Percentiles rank a stretch among this genome's conserved stretches.
These are phyloP conservation scores for Chamaenerion angustifolium DNA, from an alignment of 345 rosid genomes.

Conservation along the genomic window DNA sequence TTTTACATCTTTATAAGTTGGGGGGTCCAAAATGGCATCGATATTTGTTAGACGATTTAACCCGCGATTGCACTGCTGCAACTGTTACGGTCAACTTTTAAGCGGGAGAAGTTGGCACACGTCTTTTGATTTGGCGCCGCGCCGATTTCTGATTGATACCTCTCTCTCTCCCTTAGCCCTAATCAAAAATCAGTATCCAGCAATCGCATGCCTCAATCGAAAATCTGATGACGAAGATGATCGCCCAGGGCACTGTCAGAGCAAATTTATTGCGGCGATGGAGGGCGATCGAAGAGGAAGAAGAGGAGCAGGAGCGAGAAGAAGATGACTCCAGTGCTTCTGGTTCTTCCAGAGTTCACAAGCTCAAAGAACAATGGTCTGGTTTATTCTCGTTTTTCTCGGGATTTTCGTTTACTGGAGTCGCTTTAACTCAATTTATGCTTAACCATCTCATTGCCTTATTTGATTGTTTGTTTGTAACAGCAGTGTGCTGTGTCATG, in stretches of 20 bases:
- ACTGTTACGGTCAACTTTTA: too few species aligned
- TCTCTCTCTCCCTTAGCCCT: background rate
- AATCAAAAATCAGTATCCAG: background rate
- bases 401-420: background rate
- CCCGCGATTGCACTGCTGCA: too few species aligned
- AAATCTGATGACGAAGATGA: slow-evolving; percentile 22
- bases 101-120: too few species aligned
- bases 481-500: too few species aligned
- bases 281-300: slow-evolving; percentile 74
- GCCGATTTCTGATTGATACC: too few species aligned
- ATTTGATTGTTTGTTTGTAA: too few species aligned
- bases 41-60: too few species aligned
- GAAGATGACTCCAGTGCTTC: slow-evolving; percentile 30
- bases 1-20: too few species aligned
- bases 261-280: slow-evolving; percentile 50
- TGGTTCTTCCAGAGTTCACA: slow-evolving; percentile 30
- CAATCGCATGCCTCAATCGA: background rate
- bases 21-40: too few species aligned
- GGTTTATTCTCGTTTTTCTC: background rate
- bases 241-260: slow-evolving; percentile 22
- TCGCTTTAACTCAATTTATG: background rate
- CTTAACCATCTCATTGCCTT: background rate
- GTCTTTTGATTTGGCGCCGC: too few species aligned
- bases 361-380: slow-evolving; percentile 76
- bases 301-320: slow-evolving; percentile 21